Conservation (phyloP, 1,284 basidiomycete species). For the Anthracocystis setariae region DNA sequence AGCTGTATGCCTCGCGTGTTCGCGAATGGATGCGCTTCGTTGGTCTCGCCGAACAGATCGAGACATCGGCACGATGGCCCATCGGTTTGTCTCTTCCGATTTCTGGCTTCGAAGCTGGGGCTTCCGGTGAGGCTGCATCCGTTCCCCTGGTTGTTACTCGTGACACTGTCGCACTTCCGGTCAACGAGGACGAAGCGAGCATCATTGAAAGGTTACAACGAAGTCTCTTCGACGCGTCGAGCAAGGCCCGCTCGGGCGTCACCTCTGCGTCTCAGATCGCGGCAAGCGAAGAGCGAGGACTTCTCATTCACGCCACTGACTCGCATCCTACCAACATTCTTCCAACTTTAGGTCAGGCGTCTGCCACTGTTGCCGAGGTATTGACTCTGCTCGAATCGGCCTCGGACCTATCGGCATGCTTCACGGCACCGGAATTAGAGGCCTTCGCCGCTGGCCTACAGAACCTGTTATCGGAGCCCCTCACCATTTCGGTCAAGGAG, state of each 20-base stretch:
- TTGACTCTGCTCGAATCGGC: slow-evolving; percentile 38
- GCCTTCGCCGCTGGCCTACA: slow-evolving; percentile 37
- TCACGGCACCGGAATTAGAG: slow-evolving; percentile 39
- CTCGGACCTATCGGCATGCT: slow-evolving; percentile 29
- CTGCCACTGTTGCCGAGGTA: slow-evolving; percentile 45
- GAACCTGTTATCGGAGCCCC: slow-evolving; percentile 29
- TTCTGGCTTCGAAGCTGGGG: slow-evolving; percentile 4
- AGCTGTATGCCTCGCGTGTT: slow-evolving; percentile 37
- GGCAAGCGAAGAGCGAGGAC: slow-evolving; percentile 24
- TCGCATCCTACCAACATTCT: slow-evolving; percentile 41
- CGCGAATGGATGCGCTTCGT: slow-evolving; percentile 62
- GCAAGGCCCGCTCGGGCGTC: slow-evolving; percentile 4
- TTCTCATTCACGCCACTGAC: slow-evolving; percentile 37
- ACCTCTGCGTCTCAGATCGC: slow-evolving; percentile 4
- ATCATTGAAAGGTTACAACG: slow-evolving; percentile 44
- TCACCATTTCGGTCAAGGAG: slow-evolving; percentile 44
- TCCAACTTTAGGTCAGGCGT: slow-evolving; percentile 35
- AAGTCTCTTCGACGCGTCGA: slow-evolving; percentile 2
- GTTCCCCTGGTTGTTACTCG: slow-evolving; percentile 49
- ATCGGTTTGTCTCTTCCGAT: slow-evolving; percentile 39
- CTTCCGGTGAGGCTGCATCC: slow-evolving; percentile 1
- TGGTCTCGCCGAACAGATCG: slow-evolving; percentile 58
- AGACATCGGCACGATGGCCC: slow-evolving; percentile 58
- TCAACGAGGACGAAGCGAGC: slow-evolving; percentile 47
- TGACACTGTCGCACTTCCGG: slow-evolving; percentile 45